Evolutionary conservation across 2,329 filamentous ascomycete species (phyloP), one percentile per base, ranked within the genome.

Genomic region (Xylariomycetidae sp.): DNA sequence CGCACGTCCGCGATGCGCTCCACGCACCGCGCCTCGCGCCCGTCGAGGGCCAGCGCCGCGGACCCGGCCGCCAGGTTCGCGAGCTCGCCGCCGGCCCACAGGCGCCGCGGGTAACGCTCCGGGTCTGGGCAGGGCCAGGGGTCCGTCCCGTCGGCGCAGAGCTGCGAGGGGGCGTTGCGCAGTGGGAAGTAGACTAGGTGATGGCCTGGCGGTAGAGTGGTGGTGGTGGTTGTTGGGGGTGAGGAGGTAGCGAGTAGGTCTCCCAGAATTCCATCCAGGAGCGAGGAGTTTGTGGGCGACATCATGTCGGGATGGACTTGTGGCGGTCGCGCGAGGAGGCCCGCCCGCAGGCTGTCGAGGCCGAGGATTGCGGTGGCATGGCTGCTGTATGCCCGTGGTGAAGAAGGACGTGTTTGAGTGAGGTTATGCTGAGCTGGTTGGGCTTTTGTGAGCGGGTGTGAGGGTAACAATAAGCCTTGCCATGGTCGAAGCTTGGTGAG

Each of bases 101-200:
- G 77, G 13, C 92, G 79, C 15, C 85, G 74, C 31, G 70, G 70
- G 55, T 85, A 95, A 12, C 20, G 20, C 24, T 1, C 79, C 78
- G 4, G 56, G 54, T 2, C 82, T 85, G 1, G 90, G 90, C 70
- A 79, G 53, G 95, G 87, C 33, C 82, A 68, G 4, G 75, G 67
- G 56, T 96, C 90, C 1, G 89, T 93, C 37, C 92, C 90, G 62
- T 98, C 92, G 2, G 77, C 67, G 13, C 87, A 71, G 26, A 96
- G 73, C 20, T 67, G 48, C 6, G 71, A 74, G 10, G 75, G 64
- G 1, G 73, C 67, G 13, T 82, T 65, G 42, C 78, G 74, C 9
- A 83, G 74, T 38, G 88, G 86, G 62, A 95, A 95, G 65, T 93
- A 93, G 44, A 90, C 77, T 22, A 95, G 70, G 57, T 95, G 88